Conservation (phyloP, 371 early-diverging fungal species). For the Amoeboaphelidium protococcarum region DNA sequence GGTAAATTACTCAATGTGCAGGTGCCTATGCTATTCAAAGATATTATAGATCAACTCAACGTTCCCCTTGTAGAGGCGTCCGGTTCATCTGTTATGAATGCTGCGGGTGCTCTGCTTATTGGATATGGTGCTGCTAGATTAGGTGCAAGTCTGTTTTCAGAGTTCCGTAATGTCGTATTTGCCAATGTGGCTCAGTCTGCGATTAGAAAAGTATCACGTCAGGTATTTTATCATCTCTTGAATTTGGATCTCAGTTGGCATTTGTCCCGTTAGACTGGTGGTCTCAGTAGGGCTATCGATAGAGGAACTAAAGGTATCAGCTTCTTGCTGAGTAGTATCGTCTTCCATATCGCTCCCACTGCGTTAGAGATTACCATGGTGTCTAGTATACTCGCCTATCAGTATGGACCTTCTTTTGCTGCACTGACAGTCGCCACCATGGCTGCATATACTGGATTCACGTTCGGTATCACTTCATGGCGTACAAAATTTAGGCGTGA, state of each 20-base stretch:
- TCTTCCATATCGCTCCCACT: conserved; percentile 79
- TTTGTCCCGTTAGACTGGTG: conserved; percentile 73
- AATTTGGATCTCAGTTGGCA: conserved; percentile 65
- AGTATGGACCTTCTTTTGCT: conserved; percentile 59
- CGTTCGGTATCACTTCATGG: conserved; percentile 42
- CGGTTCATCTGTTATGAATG: conserved; percentile 14
- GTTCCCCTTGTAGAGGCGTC: conserved; percentile 6
- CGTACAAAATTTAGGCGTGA: conserved; percentile 55
- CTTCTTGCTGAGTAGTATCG: conserved; percentile 63
- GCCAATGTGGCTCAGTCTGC: conserved; percentile 81
- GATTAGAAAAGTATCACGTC: conserved; percentile 53
- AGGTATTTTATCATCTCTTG: conserved; percentile 65
- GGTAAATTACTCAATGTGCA: conserved; percentile 71
- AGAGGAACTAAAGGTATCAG: conserved; percentile 94
- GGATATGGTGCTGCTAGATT: conserved; percentile 79
- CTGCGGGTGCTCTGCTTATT: conserved; percentile 58
- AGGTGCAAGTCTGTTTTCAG: conserved; percentile 52
- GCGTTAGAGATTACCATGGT: conserved; percentile 80
- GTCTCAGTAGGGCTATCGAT: conserved; percentile 77
- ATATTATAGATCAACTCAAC: conserved; percentile 41
- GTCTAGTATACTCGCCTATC: conserved; percentile 63
- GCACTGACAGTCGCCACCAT: conserved; percentile 59
- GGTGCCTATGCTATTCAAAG: conserved; percentile 80
- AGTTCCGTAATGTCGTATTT: conserved; percentile 78
- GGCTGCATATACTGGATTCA: conserved; percentile 59